These are phyloP conservation scores for Fusarium secorum DNA, from an alignment of 2,329 filamentous ascomycete species.

Conservation along the genomic window DNA sequence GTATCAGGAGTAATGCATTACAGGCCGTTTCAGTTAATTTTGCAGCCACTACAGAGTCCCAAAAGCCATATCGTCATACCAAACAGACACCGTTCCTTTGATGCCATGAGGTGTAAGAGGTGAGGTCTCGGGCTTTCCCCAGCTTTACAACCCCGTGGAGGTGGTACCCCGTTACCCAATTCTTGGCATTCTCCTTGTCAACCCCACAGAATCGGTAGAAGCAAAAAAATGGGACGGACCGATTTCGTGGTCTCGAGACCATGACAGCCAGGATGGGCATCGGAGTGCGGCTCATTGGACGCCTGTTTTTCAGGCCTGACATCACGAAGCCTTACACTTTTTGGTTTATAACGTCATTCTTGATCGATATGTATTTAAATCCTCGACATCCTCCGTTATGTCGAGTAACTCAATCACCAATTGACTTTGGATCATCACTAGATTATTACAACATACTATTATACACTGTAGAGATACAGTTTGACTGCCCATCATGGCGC, in stretches of 20 bases:
- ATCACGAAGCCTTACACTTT: neutral
- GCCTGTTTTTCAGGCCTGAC: conserved; percentile 8
- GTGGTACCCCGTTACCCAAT: neutral
- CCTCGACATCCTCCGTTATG: neutral
- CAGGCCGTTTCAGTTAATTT: neutral
- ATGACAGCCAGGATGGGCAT: neutral
- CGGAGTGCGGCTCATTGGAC: conserved; percentile 2
- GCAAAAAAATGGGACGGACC: conserved; percentile 33
- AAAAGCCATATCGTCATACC: neutral
- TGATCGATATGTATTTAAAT: neutral
- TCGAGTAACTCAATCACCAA: neutral
- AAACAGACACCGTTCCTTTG: neutral
- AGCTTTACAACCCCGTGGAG: conserved; percentile 25
- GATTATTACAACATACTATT: neutral
- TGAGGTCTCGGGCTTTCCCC: conserved; percentile 7
- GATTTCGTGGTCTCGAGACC: conserved; percentile 36
- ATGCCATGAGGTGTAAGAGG: neutral
- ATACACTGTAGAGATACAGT: neutral
- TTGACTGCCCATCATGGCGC: conserved; percentile 29
- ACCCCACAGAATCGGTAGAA: conserved; percentile 8
- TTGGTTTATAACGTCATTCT: neutral
- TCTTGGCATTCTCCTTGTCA: neutral
- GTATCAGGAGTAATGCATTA: too few species aligned
- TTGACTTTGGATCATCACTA: neutral
- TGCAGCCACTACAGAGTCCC: neutral